Percentiles rank a stretch among this genome's conserved stretches.
phyloP scores from a whole-genome alignment of 2,329 filamentous ascomycete genomes.

The Daldinia sp. region DNA sequence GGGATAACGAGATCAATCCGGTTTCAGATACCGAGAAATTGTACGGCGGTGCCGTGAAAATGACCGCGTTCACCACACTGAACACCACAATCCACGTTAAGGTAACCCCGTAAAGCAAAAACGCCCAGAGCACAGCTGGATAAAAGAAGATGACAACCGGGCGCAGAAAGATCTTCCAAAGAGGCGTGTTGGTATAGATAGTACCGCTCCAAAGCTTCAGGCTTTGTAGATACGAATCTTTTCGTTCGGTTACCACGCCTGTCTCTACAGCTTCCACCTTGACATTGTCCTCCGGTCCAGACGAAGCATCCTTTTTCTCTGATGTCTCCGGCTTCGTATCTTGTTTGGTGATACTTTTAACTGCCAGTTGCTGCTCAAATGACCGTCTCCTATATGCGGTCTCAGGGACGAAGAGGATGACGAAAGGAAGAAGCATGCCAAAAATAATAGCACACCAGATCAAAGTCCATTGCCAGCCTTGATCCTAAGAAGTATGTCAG shows the following conservation, averaged over 20 bases:
- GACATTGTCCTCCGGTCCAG: slow-evolving; percentile 35
- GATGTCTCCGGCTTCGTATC: slow-evolving; percentile 37
- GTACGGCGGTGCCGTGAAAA: slow-evolving; percentile 64
- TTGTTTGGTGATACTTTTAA: slow-evolving; percentile 12
- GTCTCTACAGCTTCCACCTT: slow-evolving; percentile 42
- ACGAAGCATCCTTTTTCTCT: slow-evolving; percentile 43
- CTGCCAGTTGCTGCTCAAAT: slow-evolving; percentile 39
- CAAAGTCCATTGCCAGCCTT: slow-evolving; percentile 61
- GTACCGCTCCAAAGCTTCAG: slow-evolving; percentile 54
- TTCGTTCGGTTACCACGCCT: slow-evolving; percentile 47
- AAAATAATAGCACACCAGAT: slow-evolving; percentile 61
- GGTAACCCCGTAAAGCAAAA: slow-evolving; percentile 61
- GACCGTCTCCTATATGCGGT: slow-evolving; percentile 59
- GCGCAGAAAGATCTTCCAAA: slow-evolving; percentile 57
- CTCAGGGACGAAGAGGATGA: slow-evolving; percentile 64
- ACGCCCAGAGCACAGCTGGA: slow-evolving; percentile 63
- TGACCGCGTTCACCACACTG: slow-evolving; percentile 61
- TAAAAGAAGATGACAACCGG: slow-evolving; percentile 65
- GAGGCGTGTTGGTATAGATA: slow-evolving; percentile 53
- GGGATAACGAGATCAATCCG: slow-evolving; percentile 64
- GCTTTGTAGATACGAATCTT: slow-evolving; percentile 52
- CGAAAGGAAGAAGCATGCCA: slow-evolving; percentile 57
- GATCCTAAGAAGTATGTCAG: slow-evolving; percentile 42
- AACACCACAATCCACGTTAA: slow-evolving; percentile 59
- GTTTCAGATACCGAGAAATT: slow-evolving; percentile 63